Base-by-base conservation (phyloP, 441 rosid genomes). In the Pelargonium fulgidum region DNA sequence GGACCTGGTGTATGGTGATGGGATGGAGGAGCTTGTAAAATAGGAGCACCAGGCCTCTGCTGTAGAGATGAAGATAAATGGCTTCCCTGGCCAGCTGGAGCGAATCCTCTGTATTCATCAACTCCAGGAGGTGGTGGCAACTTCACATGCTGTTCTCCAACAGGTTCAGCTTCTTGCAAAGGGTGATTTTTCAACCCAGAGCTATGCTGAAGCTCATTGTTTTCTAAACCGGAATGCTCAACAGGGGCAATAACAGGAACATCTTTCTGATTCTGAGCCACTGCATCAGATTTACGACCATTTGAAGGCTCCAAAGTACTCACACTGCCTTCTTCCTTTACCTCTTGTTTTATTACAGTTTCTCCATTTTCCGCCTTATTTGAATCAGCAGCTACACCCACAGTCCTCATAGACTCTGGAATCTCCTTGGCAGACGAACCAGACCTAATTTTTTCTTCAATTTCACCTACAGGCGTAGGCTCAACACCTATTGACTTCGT, bases 41-140 rank as follows among this genome's bases (percentile, higher is more conserved):
- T 56, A 68, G 90, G 80, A 3, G 78, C 81, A 70, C 67, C 68
- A 68, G 84, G 82, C 75, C 79, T 76, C 77, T 79, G 86, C 33
- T 81, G 89, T 42, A 70, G 72, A 66, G 67, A 63, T 66, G 81
- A 76, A 44, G 81, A 68, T 29, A 72, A 75, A 65, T 76, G 77
- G 72, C 73, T 76, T 71, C 73, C 76, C 29, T 73, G 81, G 42
- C 33, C 72, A 61, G 74, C 50, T 41, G 73, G 29, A 79, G 77
- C 79, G 63, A 73, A 62, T 19, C 69, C 77, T 64, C 63, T 52
- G 42, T 71, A 73, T 54, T 63, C 72, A 66, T 59, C 70, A 41
- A 16, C 39, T 66, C 75, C 78, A 66, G 71, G 80, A 33, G 36
- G 68, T 39, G 72, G 80, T 62, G 63, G 61, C 64, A 71, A 10